Base-by-base conservation (phyloP, 805 yeast genomes). In the Starmerella roubikii region DNA sequence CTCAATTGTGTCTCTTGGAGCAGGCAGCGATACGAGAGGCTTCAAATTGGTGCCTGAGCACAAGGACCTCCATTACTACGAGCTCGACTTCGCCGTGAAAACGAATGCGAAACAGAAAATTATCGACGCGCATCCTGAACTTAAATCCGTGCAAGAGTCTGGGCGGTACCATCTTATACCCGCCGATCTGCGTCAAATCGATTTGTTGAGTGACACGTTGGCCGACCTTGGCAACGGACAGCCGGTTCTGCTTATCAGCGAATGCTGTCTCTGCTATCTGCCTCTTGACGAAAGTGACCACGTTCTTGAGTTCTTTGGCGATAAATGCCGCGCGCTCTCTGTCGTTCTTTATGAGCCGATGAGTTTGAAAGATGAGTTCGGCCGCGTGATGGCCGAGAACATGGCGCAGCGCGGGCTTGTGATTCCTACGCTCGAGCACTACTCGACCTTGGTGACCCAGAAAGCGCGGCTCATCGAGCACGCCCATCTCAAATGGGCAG, bases 1-100 rank as follows among this genome's bases (percentile, higher is more conserved):
- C 23, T 66, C 78, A 52, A 67, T 80, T 13, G 59, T 81, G 1
- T 77, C 84, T 1, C 53, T 80, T n/a, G 93, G 93, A 0, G 77
- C 86, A 2, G 93, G 93, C 4, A 76, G 82, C 13, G 93, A 81
- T 50, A 78, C 91, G 0, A 54, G 88, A 38, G 67, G 70, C 13
- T 78, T 80, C 53, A 55, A 63, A 9, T 44, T 74, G 13, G 52
- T 59, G 6, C 33, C 55, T 4, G 37, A 59, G 34, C 27, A 47
- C 10, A 15, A 13, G 15, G 26, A 51, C 19, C 42, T 76, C 25
- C 51, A 49, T 2, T 74, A 74, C 49, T 64, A 68, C 43, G 93
- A 80, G 52, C 52, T 77, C 18, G 93, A 80, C 55, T 78, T 79
- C 51, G 68, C 68, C 9, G 69, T 60, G 30, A 67, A 76, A 13